Evolutionary conservation across 192 early-diverging fungal genomes (phyloP).

Genomic region (Coemansia sp.): DNA sequence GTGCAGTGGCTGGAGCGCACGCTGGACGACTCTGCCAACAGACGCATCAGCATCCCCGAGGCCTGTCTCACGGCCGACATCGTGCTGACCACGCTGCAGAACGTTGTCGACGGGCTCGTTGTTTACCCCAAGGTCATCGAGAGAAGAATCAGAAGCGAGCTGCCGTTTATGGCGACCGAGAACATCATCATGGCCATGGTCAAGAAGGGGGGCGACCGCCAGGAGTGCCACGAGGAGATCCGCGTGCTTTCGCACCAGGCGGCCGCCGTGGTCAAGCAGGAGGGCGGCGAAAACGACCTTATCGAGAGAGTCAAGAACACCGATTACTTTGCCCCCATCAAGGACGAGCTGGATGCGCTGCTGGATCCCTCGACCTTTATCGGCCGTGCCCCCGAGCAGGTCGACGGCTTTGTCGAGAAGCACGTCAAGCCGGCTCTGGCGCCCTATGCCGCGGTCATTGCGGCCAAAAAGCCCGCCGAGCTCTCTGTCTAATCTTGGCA

Average conservation of each 20-base stretch:
- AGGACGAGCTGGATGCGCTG: constrained; percentile 67
- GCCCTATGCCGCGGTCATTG: constrained; percentile 66
- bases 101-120: constrained; percentile 96
- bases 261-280: constrained; percentile 83
- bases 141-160: constrained; percentile 85
- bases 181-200: constrained; percentile 99
- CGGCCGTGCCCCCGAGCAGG: constrained; percentile 93
- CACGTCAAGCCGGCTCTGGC: constrained; percentile 82
- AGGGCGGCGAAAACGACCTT: constrained; percentile 93
- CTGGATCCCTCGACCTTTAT: constrained; percentile 90
- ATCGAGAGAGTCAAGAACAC: constrained; percentile 81
- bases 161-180: constrained; percentile 99
- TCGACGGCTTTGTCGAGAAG: constrained; percentile 74
- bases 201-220: constrained; percentile 91
- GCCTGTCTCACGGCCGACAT: constrained; percentile 97
- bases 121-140: constrained; percentile 95
- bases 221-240: constrained; percentile 96
- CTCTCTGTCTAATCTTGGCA: constrained; percentile 23
- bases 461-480: constrained; percentile 44
- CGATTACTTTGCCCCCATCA: constrained; percentile 86
- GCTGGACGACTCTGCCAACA: constrained; percentile 95
- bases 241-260: constrained; percentile 93
- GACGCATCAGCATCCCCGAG: constrained; percentile 92
- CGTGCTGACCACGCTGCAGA: constrained; percentile 89
- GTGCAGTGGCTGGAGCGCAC: constrained; percentile 98